Evolutionary conservation across 1,284 basidiomycete genomes (phyloP).

Genomic region (Paramarasmius palmivorus): DNA sequence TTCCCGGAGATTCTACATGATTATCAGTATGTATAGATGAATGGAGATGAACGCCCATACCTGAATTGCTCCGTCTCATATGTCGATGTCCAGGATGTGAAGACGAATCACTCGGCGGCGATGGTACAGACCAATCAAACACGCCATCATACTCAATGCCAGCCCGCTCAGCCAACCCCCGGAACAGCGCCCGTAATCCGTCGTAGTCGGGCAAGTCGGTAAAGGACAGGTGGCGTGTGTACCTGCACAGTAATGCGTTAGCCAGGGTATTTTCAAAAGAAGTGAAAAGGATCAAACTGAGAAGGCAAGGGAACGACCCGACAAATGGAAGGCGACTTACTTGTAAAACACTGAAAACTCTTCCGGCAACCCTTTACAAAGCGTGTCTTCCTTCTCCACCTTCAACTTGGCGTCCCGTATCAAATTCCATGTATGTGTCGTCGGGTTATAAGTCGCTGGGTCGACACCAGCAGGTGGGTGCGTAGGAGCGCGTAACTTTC

Average conservation of each 20-base stretch:
- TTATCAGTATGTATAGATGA: too few species aligned
- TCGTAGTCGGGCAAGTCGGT: slow-evolving; percentile 92
- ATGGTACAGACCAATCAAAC: slow-evolving; percentile 47
- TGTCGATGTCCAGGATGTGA: neutral
- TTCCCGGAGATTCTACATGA: too few species aligned
- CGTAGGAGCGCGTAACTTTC: slow-evolving; percentile 68
- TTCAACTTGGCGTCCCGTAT: slow-evolving; percentile 71
- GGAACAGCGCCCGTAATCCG: slow-evolving; percentile 81
- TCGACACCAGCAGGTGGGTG: slow-evolving; percentile 51
- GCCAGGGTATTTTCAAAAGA: neutral
- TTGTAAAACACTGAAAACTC: slow-evolving; percentile 87
- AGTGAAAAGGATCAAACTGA: neutral
- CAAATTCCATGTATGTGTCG: slow-evolving; percentile 80
- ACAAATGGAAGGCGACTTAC: slow-evolving; percentile 2
- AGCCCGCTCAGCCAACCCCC: slow-evolving; percentile 55
- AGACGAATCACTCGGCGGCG: neutral
- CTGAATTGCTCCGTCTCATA: too few species aligned
- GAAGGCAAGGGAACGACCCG: neutral
- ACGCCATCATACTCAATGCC: slow-evolving; percentile 56
- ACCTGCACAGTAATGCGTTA: slow-evolving; percentile 37
- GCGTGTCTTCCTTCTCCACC: slow-evolving; percentile 48
- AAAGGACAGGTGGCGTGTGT: slow-evolving; percentile 84
- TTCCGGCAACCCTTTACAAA: slow-evolving; percentile 82
- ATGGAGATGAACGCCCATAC: too few species aligned
- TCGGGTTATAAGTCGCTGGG: slow-evolving; percentile 51